A percentile compares a stretch with the other conserved stretches of the same genome.
Conservation (phyloP, 106 monocot species). For the Acorus calamus region DNA sequence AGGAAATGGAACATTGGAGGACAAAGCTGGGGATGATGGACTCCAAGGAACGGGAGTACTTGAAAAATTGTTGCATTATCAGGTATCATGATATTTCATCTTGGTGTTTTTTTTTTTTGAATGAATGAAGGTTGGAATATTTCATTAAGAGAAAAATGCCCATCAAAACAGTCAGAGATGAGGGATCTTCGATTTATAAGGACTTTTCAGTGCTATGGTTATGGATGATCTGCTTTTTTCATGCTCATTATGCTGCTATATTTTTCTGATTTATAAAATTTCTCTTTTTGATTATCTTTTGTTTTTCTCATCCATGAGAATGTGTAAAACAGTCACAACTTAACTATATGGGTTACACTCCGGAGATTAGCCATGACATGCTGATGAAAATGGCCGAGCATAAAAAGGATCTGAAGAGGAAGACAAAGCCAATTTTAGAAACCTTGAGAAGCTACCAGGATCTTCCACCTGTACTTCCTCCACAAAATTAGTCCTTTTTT, state of each 20-base stretch:
- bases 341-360: constrained; percentile 75
- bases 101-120: too few species aligned
- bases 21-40: constrained; percentile 88
- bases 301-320: not conserved
- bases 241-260: not conserved
- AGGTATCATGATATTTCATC: constrained; percentile 29
- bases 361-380: constrained; percentile 96
- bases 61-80: constrained; percentile 63
- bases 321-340: constrained; percentile 43
- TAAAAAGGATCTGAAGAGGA: constrained; percentile 85
- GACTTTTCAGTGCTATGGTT: too few species aligned
- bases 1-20: constrained; percentile 82
- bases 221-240: too few species aligned
- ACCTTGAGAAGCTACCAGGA: constrained; percentile 96
- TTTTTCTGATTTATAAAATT: not conserved
- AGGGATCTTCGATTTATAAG: too few species aligned
- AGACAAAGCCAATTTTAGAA: constrained; percentile 88
- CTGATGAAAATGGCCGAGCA: constrained; percentile 98
- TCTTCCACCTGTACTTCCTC: constrained; percentile 68
- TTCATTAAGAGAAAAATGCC: too few species aligned
- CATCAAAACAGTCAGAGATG: too few species aligned
- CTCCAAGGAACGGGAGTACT: constrained; percentile 82
- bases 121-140: too few species aligned
- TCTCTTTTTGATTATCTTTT: too few species aligned
- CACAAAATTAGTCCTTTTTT: too few species aligned